Percentiles rank a stretch among this genome's conserved stretches.
phyloP scores from a whole-genome alignment of 2,329 filamentous ascomycete species.

The Xylariaceae sp. region DNA sequence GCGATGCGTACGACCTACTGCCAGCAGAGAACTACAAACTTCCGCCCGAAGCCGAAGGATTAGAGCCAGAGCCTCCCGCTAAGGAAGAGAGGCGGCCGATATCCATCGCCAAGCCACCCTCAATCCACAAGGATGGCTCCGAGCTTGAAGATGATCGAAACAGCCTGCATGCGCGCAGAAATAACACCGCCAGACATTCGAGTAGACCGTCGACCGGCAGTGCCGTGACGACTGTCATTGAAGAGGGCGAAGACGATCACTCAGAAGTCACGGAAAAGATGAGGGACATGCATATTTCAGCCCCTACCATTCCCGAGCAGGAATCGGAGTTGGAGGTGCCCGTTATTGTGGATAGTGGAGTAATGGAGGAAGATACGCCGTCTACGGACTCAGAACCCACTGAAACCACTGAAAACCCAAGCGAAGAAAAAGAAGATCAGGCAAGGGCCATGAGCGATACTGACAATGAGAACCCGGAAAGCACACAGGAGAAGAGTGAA shows the following conservation, averaged over 20 bases:
- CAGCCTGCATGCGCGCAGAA: constrained; percentile 45
- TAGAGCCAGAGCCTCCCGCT: constrained; percentile 48
- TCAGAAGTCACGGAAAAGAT: constrained; percentile 44
- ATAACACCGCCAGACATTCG: constrained; percentile 77
- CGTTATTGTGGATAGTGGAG: constrained; percentile 39
- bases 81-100: constrained; percentile 40
- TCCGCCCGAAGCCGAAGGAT: constrained; percentile 83
- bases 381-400: constrained; percentile 14
- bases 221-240: constrained; percentile 73
- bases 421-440: constrained; percentile 12
- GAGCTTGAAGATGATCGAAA: constrained; percentile 47
- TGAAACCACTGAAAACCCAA: constrained; percentile 17
- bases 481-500: constrained; percentile 17
- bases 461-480: constrained; percentile 18
- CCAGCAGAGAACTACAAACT: constrained; percentile 95
- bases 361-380: constrained; percentile 26
- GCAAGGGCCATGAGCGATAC: constrained; percentile 19
- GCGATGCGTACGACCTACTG: constrained; percentile 83
- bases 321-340: constrained; percentile 36
- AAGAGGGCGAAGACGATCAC: constrained; percentile 71
- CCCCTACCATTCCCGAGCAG: constrained; percentile 56
- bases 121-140: constrained; percentile 27
- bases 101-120: constrained; percentile 31
- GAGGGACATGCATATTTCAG: constrained; percentile 43
- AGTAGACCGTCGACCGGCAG: constrained; percentile 76